Evolutionary conservation across 441 rosid genomes (phyloP), one percentile per base, ranked within the genome.

Genomic region (Pelargonium myrrhifolium): DNA sequence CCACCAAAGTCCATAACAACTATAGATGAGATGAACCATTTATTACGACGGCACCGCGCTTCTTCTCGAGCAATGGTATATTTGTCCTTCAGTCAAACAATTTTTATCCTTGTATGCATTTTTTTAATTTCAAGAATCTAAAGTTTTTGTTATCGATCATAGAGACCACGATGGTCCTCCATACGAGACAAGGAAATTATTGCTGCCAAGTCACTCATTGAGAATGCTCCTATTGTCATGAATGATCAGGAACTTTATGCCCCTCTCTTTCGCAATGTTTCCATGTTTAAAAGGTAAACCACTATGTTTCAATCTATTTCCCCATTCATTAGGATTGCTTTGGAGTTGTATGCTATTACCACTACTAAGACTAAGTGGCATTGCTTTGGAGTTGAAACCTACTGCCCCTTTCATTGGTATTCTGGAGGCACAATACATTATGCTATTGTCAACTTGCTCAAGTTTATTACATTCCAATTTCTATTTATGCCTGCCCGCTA

Each of bases 111-210:
- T 79, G 66, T 56, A 37, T 70, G 35, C 53, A 2, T 74, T 60
- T 60, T 59, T 7, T 49, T 72, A 11, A 47, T 68, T 58, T 51
- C 60, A 21, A 10, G 66, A 68, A 62, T 20, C 65, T 75, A 42
- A 71, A 42, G 39, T 18, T 4, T 18, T 4, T 73, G 42, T 6
- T 47, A 18, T 77, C 75, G 62, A 70, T 77, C 76, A 78, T 65
- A 93, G 98, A 86, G 93, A 80, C 97, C 97, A 3, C 86, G 89
- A 65, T 81, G 90, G 93, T 78, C 97, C 65, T 88, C 96, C 7
- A 68, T 47, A 53, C 86, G 86, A 37, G 97, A 94, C 76, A 79
- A 35, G 68, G 96, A 91, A 77, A 82, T 89, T 21, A 70, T 89
- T 71, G 76, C 86, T 71, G 92, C 89, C 37, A 88, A 80, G 75